Base-by-base conservation (phyloP, 495 filamentous ascomycete genomes). In the Podospora fimiseda region DNA sequence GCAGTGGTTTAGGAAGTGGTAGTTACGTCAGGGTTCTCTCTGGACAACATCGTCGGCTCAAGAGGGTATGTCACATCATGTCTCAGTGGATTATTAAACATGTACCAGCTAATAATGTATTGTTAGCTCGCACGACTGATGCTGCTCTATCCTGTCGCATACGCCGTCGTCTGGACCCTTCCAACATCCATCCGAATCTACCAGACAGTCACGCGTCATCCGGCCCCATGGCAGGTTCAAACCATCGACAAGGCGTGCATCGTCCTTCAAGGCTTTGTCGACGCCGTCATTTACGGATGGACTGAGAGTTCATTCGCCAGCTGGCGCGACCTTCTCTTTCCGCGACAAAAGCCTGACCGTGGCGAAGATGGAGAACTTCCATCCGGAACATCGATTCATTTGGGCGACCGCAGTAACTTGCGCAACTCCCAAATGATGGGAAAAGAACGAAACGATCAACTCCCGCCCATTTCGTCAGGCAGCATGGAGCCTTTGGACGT, bases 231-330 rank as follows among this genome's bases (percentile, higher is more conserved):
- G 48, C 58, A 56, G 2, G 57, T 75, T n/a, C 67, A 59, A 13
- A 72, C 71, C 18, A 55, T 71, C 14, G 72, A 75, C 57, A 75
- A 75, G 49, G 67, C 67, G 42, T 73, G 72, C 46, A 69, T 75
- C 33, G 72, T 75, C 13, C 41, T 70, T n/a, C 72, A 75, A 57
- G 72, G 72, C 2, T 57, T 73, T 18, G 66, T 70, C 16, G 72
- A 73, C 48, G 66, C 72, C 6, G 39, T 75, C 46, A 70, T 75
- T 49, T 75, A 75, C 52, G 70, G 72, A 30, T 52, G 64, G 16
- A 73, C 72, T 44, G 72, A 75, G 44, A 33, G 40, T 1, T 62
- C 60, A 0, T 42, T 59, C 21, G 24, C 56, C 24, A 59, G 45
- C 53, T 62, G 60, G 60, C 49, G 60, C n/a, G 44, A 49, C 30